phyloP scores from a whole-genome alignment of 75 land plant genomes.

The Picea sitchensis region DNA sequence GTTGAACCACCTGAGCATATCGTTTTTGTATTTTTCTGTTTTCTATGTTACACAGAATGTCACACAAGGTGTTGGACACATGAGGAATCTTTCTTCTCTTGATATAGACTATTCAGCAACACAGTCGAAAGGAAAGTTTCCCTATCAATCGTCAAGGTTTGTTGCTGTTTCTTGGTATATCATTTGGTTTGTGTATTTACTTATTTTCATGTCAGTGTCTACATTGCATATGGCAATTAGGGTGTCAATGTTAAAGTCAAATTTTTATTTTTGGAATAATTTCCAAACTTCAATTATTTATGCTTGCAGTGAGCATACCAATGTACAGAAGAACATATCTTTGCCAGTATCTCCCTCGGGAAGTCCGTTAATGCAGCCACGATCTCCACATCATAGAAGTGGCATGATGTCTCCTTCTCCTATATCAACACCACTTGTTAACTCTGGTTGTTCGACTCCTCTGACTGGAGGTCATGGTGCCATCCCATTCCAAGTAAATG shows the following conservation, averaged over 20 bases:
- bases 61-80: slow-evolving; percentile 33
- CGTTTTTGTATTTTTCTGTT: neutral
- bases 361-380: slow-evolving; percentile 51
- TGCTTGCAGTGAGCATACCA: slow-evolving; percentile 25
- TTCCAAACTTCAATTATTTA: neutral
- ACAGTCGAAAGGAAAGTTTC: slow-evolving; percentile 17
- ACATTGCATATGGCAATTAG: neutral
- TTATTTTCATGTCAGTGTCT: neutral
- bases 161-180: slow-evolving; percentile 4
- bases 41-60: neutral
- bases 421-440: slow-evolving; percentile 57
- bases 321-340: slow-evolving; percentile 34
- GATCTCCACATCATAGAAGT: slow-evolving; percentile 58
- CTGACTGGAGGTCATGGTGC: slow-evolving; percentile 64
- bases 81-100: slow-evolving; percentile 31
- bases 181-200: neutral
- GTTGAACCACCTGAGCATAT: neutral
- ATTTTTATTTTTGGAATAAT: neutral
- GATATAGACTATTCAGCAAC: slow-evolving; percentile 35
- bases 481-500: slow-evolving; percentile 32
- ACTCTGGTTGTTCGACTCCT: slow-evolving; percentile 80
- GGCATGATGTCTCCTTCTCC: slow-evolving; percentile 62
- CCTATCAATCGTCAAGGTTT: slow-evolving; percentile 26
- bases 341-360: slow-evolving; percentile 68
- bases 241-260: neutral